Percentiles rank a stretch among this genome's conserved stretches.
Conservation (phyloP, 2,329 filamentous ascomycete species). For the Fusarium xyrophilum region DNA sequence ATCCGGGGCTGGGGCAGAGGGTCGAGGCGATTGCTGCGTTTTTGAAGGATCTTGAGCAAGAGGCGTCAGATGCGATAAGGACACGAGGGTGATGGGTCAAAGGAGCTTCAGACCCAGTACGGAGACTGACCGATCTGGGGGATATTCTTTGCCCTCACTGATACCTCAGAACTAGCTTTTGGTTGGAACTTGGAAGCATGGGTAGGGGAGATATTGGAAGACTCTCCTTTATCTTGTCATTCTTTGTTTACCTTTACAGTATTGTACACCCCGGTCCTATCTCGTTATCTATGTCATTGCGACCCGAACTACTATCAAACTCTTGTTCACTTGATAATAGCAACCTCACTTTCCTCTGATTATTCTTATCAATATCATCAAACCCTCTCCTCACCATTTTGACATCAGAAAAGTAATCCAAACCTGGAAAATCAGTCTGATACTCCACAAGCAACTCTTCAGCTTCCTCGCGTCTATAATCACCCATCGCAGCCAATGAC, state of each 20-base stretch:
- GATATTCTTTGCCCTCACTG: no score
- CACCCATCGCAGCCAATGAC: neutral
- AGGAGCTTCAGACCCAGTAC: no score
- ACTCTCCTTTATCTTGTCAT: neutral
- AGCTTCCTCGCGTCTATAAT: neutral
- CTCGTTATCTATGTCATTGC: accelerated
- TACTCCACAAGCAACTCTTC: neutral
- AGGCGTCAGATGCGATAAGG: neutral
- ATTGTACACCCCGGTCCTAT: neutral
- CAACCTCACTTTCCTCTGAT: accelerated
- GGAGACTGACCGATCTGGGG: no score
- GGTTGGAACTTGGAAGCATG: accelerated
- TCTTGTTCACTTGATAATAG: no score
- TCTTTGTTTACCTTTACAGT: neutral
- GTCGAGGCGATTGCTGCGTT: neutral
- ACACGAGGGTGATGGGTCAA: no score
- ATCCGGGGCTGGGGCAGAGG: slow-evolving; percentile 2
- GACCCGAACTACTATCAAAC: accelerated
- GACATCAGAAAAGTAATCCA: neutral
- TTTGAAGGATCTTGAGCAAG: neutral
- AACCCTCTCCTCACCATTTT: neutral
- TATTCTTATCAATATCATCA: neutral
- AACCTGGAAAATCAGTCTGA: neutral
- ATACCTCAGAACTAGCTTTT: no score
- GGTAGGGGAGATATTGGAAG: neutral